Base-by-base conservation (phyloP, 1,139 yeast species). In the Barnettozyma hawaiiensis region DNA sequence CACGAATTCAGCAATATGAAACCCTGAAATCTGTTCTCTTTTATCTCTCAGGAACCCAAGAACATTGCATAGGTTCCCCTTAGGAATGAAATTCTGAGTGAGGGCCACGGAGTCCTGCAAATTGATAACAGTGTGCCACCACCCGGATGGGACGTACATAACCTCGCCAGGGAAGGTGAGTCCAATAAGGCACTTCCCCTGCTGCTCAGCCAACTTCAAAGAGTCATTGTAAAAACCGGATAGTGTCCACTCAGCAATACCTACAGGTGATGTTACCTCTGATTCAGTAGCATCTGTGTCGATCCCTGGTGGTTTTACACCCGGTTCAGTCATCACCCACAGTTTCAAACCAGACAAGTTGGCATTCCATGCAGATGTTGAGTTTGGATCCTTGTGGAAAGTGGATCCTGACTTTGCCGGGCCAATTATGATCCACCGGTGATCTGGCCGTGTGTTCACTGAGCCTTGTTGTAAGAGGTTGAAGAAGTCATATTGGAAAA, bases 61-160 rank as follows among this genome's bases (percentile, higher is more conserved):
- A 2, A 81, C 94, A 34, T 71, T 67, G 18, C 76, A 69, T 22
- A 85, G 66, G 42, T 77, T 75, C 31, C 75, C 70, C 32, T 59
- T 59, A 0, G 96, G 95, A 6, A 86, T 92, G 62, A 87, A 89
- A 59, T 89, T 89, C 51, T 86, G 95, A 0, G 97, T 89, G 54
- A 87, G 64, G 0, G 96, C 90, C 33, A 84, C 81, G 15, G 82
- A 71, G 55, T 84, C 90, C 47, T 83, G 87, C 21, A 89, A 59
- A 55, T 89, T 89, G 20, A 87, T 85, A 21, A 89, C 97, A 33
- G 80, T 69, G 65, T 89, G 97, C 97, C 97, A 89, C 97, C 97
- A 89, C 1, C 95, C 95, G 18, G 90, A 73, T 3, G 97, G 97
- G 5, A 89, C 97, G 58, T 84, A 78, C 73, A 87, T 75, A 51